A percentile compares a stretch with the other conserved stretches of the same genome.
Conservation (phyloP, 208 protist genomes). For the Trypanosoma cruzi region DNA sequence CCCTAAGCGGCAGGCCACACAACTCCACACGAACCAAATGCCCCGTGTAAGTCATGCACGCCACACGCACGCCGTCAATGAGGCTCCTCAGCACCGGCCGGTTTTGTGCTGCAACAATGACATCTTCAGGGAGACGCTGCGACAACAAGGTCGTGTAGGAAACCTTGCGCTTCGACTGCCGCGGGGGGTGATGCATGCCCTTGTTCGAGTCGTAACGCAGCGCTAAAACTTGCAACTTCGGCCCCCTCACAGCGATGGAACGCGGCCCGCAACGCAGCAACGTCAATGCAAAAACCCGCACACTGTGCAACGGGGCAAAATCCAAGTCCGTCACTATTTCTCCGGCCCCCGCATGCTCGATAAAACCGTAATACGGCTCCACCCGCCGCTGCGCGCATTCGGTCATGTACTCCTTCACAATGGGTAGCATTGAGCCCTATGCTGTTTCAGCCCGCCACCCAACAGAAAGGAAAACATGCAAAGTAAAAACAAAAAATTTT, state of each 20-base stretch:
- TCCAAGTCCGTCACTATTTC: constrained; percentile 55
- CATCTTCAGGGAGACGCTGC: constrained; percentile 17
- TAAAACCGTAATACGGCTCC: constrained; percentile 45
- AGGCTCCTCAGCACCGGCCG: constrained; percentile 30
- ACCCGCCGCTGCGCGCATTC: constrained; percentile 49
- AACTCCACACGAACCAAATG: constrained; percentile 39
- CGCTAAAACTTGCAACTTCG: constrained; percentile 9
- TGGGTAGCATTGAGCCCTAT: constrained; percentile 50
- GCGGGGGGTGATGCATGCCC: constrained; percentile 19
- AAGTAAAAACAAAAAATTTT: neutral
- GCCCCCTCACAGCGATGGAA: neutral
- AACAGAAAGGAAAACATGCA: neutral
- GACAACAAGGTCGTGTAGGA: constrained; percentile 7
- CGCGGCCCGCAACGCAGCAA: constrained; percentile 9
- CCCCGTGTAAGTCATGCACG: constrained; percentile 10
- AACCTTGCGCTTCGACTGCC: constrained; percentile 16
- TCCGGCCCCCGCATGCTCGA: constrained; percentile 34
- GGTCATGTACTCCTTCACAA: constrained; percentile 54
- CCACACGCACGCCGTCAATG: constrained; percentile 36
- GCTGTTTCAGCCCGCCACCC: no score
- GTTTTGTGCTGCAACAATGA: constrained; percentile 17
- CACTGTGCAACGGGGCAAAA: constrained; percentile 6
- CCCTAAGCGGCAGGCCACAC: constrained; percentile 35
- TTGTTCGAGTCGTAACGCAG: constrained; percentile 20
- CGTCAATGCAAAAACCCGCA: constrained; percentile 30